Evolutionary conservation across 352 stramenopile genomes (phyloP), one percentile per base, ranked within the genome.

Genomic region (Pilasporangium apinafurcum): DNA sequence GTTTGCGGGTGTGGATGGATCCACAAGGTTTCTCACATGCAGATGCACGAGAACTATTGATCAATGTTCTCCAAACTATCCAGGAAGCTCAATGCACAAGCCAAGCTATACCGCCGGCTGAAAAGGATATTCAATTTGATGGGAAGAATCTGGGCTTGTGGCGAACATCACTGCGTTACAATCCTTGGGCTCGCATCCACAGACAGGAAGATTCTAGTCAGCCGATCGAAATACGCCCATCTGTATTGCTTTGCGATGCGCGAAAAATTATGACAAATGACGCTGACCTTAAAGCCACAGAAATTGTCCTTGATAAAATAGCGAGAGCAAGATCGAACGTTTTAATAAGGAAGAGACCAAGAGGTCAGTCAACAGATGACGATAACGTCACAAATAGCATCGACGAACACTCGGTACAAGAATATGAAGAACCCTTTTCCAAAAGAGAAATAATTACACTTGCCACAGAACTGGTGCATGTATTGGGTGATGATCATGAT

Each of bases 1-100:
- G 33, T 25, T 14, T 76, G 37, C 61, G 65, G 10, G 3, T 76
- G 4, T 76, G 65, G 65, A 50, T 76, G 18, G 58, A 76, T 6
- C 54, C 55, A 7, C 36, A 45, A 8, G 31, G 53, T 13, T 17
- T 40, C 1, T 8, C 28, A 22, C 24, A 30, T 2, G 9, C 25
- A 0, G 30, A 48, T 21, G 60, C 53, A 4, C 26, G 44, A 2
- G 33, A 26, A 27, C 17, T 41, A 16, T 31, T 71, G 26, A 36
- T 38, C 5, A 29, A 50, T 4, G 48, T 50, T 4, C 37, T 71
- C 1, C 41, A 37, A 12, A 8, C 24, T 0, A 18, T 68, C 8
- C 32, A 57, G 26, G 34, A 50, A 16, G 8, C 48, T 54, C 8
- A 4, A 18, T 49, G 0, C 18, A 38, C 5, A 10, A 47, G n/a